A percentile compares a stretch with the other conserved stretches of the same genome.
Conservation (phyloP, 2,329 filamentous ascomycete species). For the Myotisia sp. region DNA sequence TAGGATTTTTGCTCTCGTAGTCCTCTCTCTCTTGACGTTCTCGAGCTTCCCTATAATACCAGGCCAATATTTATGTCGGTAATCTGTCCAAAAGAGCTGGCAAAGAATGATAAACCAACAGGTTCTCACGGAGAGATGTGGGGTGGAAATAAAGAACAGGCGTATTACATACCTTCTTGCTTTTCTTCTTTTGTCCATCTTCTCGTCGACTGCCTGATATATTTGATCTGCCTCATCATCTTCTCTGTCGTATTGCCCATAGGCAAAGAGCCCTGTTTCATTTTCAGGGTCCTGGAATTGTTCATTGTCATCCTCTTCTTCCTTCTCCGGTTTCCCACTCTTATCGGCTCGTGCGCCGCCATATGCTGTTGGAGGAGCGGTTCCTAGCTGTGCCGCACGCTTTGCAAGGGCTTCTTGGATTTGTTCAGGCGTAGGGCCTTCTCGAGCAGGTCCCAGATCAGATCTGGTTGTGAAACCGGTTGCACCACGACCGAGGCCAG, state of each 20-base stretch:
- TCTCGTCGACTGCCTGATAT: conserved; percentile 90
- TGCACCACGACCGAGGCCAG: conserved; percentile 90
- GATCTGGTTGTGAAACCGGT: conserved; percentile 97
- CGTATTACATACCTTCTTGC: conserved; percentile 78
- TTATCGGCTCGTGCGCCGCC: conserved; percentile 57
- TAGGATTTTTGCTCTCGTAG: conserved; percentile 93
- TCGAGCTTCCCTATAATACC: conserved; percentile 68
- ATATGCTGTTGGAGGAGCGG: conserved; percentile 56
- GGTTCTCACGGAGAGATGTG: conserved; percentile 25
- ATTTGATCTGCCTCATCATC: conserved; percentile 96
- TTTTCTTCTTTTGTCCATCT: conserved; percentile 82
- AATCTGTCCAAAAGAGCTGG: conserved; percentile 55
- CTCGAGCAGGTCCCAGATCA: conserved; percentile 84
- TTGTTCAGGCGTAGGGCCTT: conserved; percentile 92
- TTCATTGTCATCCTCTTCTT: conserved; percentile 61
- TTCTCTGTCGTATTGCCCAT: conserved; percentile 89
- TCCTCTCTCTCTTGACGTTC: conserved; percentile 84
- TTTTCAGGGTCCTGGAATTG: conserved; percentile 95
- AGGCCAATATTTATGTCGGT: conserved; percentile 52
- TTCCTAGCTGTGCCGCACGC: conserved; percentile 67
- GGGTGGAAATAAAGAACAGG: conserved; percentile 21
- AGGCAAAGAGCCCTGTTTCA: conserved; percentile 87
- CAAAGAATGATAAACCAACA: conserved; percentile 53
- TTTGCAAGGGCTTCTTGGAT: conserved; percentile 96
- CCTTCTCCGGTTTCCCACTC: conserved; percentile 46